These are phyloP conservation scores for Hymenoscyphus linearis DNA, from an alignment of 2,329 filamentous ascomycete genomes.

Conservation along the genomic window DNA sequence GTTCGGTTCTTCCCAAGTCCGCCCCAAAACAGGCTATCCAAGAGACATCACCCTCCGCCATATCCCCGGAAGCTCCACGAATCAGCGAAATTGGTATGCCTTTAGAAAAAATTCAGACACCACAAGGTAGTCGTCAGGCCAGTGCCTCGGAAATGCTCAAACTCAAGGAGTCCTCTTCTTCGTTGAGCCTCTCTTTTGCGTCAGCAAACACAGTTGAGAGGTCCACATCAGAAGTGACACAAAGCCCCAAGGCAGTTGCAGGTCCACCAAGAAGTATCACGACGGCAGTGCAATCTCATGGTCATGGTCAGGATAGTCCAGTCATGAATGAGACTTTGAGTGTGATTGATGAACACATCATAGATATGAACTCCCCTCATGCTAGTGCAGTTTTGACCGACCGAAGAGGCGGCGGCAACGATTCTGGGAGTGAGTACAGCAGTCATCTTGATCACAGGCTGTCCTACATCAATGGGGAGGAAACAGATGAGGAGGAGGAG, in stretches of 20 bases:
- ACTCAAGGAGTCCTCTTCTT: conserved; percentile 34
- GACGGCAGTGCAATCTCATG: conserved; percentile 43
- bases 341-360: conserved; percentile 96
- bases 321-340: conserved; percentile 93
- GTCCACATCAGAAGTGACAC: conserved; percentile 5
- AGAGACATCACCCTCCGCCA: conserved; percentile 6
- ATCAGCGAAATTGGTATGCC: conserved; percentile 13
- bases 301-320: conserved; percentile 55
- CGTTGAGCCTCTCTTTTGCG: conserved; percentile 31
- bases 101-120: conserved; percentile 17
- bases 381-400: conserved; percentile 39
- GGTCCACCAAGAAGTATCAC: conserved; percentile 30
- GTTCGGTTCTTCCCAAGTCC: conserved; percentile 12
- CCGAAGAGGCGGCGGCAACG: conserved; percentile 51
- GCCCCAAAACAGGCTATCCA: not conserved
- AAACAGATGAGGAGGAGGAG: conserved; percentile 90
- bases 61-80: conserved; percentile 9
- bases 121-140: conserved; percentile 30
- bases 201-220: conserved; percentile 5
- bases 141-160: conserved; percentile 20
- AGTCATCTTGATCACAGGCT: conserved; percentile 68
- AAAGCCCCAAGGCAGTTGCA: conserved; percentile 11
- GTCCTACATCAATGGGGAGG: conserved; percentile 89
- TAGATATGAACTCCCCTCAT: conserved; percentile 62
- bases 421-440: conserved; percentile 89